Evolutionary conservation across 2,329 filamentous ascomycete species (phyloP), one percentile per base, ranked within the genome.

Genomic region (Chaetomium strumarium): DNA sequence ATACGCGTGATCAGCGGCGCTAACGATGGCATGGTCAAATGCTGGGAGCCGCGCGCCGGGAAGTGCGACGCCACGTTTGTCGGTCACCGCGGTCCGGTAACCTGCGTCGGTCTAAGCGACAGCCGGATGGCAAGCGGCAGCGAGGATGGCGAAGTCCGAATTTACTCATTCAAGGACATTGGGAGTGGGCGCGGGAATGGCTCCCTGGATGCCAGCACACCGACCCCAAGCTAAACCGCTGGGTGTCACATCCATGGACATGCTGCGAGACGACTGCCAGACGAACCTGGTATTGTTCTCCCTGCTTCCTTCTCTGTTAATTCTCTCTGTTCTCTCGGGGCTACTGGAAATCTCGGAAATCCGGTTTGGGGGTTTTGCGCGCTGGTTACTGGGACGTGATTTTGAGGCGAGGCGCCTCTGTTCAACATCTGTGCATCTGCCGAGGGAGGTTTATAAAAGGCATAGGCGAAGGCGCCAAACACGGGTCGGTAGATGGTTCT

Each of bases 11-110:
- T 97, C 13, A 90, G 86, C 16, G 92, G 91, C 0, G 88, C 89
- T 11, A 90, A 97, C 68, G 93, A 99, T 70, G 85, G 89, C 39
- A 95, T 92, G 83, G 88, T 96, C 63, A 97, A 97, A 73, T 83
- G 80, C 31, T 99, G 93, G 93, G 92, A 97, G 70, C 88, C 92
- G 14, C 77, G 90, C 52, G 91, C 88, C 1, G 93, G 93, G 29
- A 90, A 88, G 64, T 96, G 91, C 69, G 91, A 97, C 68, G 79
- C 90, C 45, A 97, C 91, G 3, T 92, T 96, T 65, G 90, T 89
- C 2, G 91, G 91, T 0, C 93, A 97, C 68, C 81, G 85, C 1
- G 92, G 90, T 0, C 91, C 93, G 0, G 90, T 97, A 3, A 97
- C 91, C 3, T 97, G 92, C 66, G 86, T 97, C 37, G 91, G 88